These are phyloP conservation scores for Nicotiana otophora DNA, from an alignment of 257 asterid species.

Conservation along the genomic window DNA sequence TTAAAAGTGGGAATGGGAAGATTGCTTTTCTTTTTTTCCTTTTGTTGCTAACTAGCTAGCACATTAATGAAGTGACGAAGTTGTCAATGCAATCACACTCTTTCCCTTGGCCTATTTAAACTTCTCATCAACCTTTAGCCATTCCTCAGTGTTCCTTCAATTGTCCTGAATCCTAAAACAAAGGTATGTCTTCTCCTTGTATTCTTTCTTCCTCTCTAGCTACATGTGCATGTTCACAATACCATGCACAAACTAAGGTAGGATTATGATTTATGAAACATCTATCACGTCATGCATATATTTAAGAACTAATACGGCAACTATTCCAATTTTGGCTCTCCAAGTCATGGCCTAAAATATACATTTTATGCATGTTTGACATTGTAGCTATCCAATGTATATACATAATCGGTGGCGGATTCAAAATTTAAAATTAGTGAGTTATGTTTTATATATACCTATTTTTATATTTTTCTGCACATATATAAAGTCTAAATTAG, in stretches of 20 bases:
- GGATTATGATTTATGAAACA: not conserved
- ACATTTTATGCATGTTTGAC: not conserved
- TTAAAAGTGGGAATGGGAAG: not conserved
- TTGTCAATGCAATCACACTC: not conserved
- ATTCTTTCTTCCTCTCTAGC: not conserved
- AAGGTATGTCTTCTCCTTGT: slow-evolving; percentile 10
- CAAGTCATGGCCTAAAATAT: too few species aligned
- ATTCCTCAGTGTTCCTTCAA: not conserved
- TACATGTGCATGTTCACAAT: not conserved
- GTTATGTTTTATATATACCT: not conserved
- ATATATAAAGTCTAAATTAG: too few species aligned
- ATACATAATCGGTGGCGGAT: accelerated
- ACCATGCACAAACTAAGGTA: not conserved
- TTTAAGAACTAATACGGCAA: not conserved
- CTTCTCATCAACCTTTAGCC: slow-evolving; percentile 2
- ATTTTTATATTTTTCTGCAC: too few species aligned
- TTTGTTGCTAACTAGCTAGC: not conserved
- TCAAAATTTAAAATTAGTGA: not conserved
- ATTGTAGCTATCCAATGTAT: not conserved
- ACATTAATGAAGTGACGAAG: not conserved
- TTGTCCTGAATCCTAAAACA: not conserved
- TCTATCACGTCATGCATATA: not conserved
- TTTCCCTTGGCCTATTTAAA: slow-evolving; percentile 14
- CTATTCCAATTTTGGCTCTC: not conserved
- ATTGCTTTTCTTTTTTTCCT: not conserved